Percentiles rank a stretch among this genome's conserved stretches.
Conservation (phyloP, 2,329 filamentous ascomycete genomes). For the Colletotrichum nymphaeae region DNA sequence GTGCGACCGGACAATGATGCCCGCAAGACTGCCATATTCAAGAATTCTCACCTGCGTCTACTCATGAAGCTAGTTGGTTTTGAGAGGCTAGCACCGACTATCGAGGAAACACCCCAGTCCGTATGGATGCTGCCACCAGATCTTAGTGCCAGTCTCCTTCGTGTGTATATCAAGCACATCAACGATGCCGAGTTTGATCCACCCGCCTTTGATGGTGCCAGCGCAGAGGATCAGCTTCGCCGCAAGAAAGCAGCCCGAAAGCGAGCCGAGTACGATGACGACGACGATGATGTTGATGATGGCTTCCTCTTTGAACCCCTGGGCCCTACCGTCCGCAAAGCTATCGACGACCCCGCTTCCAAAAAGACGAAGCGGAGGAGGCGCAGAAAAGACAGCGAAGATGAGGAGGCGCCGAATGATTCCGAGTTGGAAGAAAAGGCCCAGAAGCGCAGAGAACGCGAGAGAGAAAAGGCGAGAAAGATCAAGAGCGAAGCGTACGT, state of each 20-base stretch:
- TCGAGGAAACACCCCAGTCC: slow-evolving; percentile 80
- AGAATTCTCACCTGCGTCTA: slow-evolving; percentile 87
- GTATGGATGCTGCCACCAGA: slow-evolving; percentile 81
- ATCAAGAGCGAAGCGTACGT: slow-evolving; percentile 90
- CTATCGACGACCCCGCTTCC: slow-evolving; percentile 54
- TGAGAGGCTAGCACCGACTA: slow-evolving; percentile 62
- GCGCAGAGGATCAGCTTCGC: slow-evolving; percentile 82
- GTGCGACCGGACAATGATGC: slow-evolving; percentile 74
- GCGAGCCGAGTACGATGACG: slow-evolving; percentile 75
- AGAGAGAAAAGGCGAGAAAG: slow-evolving; percentile 80
- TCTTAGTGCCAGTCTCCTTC: slow-evolving; percentile 72
- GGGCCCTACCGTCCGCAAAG: slow-evolving; percentile 69
- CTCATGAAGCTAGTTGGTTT: slow-evolving; percentile 83
- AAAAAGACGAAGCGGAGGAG: slow-evolving; percentile 53
- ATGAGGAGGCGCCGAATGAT: slow-evolving; percentile 63
- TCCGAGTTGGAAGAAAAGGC: slow-evolving; percentile 74
- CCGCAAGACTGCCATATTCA: slow-evolving; percentile 82
- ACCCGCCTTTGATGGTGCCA: slow-evolving; percentile 80
- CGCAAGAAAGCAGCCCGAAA: slow-evolving; percentile 70
- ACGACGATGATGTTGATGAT: slow-evolving; percentile 61
- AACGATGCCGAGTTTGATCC: slow-evolving; percentile 83
- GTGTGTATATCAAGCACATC: slow-evolving; percentile 77
- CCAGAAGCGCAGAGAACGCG: slow-evolving; percentile 70
- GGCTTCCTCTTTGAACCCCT: slow-evolving; percentile 77
- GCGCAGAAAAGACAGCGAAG: slow-evolving; percentile 59